phyloP scores from a whole-genome alignment of 352 stramenopile species.

The Phytophthora foliorum region DNA sequence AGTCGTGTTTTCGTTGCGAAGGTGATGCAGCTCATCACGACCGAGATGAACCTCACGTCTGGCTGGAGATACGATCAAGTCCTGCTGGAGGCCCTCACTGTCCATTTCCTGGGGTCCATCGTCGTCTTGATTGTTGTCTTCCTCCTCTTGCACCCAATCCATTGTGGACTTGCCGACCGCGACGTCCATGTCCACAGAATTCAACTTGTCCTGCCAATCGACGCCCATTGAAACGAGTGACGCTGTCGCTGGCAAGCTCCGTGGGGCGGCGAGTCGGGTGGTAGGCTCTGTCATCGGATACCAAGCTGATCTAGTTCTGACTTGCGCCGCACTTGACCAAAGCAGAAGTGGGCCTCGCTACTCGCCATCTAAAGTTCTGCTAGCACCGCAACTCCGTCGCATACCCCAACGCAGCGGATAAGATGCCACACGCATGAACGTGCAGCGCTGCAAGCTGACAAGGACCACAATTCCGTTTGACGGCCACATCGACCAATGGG shows the following conservation, averaged over 20 bases:
- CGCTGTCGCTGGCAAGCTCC: neutral
- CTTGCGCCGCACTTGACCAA: slow-evolving; percentile 4
- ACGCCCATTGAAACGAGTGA: slow-evolving; percentile 9
- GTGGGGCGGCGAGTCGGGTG: neutral
- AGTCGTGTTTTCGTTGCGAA: slow-evolving; percentile 18
- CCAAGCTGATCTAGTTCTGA: neutral
- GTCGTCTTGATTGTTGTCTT: slow-evolving; percentile 33
- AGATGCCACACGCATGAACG: slow-evolving; percentile 18
- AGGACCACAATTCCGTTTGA: slow-evolving; percentile 12
- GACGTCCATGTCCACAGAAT: neutral
- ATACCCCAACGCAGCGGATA: slow-evolving; percentile 24
- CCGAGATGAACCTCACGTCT: neutral
- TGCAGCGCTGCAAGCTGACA: neutral
- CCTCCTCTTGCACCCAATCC: neutral
- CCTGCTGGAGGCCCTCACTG: neutral
- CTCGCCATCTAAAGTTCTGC: neutral
- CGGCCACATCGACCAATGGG: slow-evolving; percentile 3
- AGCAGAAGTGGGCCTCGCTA: slow-evolving; percentile 9
- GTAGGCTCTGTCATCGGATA: slow-evolving; percentile 15
- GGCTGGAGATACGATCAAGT: neutral
- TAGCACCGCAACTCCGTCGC: neutral
- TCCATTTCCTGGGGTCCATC: slow-evolving; percentile 12
- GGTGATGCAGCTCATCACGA: slow-evolving; percentile 11
- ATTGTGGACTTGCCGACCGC: slow-evolving; percentile 1
- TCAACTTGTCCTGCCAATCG: slow-evolving; percentile 18